These are phyloP conservation scores for Microdochium bolleyi DNA, from an alignment of 2,329 filamentous ascomycete species.

Conservation along the genomic window DNA sequence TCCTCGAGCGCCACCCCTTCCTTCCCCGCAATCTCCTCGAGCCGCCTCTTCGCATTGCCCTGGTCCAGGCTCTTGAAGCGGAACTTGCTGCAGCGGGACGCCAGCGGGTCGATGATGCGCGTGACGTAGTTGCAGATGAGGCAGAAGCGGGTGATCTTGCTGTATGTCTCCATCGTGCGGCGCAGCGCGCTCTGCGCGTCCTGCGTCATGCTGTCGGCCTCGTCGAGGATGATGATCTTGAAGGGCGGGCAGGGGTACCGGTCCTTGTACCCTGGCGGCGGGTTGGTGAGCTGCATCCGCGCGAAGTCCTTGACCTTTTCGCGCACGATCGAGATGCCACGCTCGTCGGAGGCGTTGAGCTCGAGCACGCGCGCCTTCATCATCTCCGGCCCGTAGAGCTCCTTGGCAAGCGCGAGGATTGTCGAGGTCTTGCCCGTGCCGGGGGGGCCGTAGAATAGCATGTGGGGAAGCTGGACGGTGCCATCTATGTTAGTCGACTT, in stretches of 20 bases:
- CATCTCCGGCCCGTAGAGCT: slow-evolving; percentile 92
- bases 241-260: slow-evolving; percentile 92
- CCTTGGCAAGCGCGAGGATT: slow-evolving; percentile 91
- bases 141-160: slow-evolving; percentile 93
- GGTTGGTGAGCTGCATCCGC: slow-evolving; percentile 83
- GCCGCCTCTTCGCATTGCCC: slow-evolving; percentile 67
- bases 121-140: slow-evolving; percentile 99
- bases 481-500: slow-evolving; percentile 5
- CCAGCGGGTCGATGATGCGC: slow-evolving; percentile 92
- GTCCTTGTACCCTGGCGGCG: slow-evolving; percentile 58
- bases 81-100: slow-evolving; percentile 91
- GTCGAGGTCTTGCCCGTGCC: slow-evolving; percentile 98
- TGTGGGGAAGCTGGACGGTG: slow-evolving; percentile 69
- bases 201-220: slow-evolving; percentile 98
- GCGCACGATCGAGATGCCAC: slow-evolving; percentile 91
- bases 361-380: slow-evolving; percentile 94
- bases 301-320: slow-evolving; percentile 99
- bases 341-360: slow-evolving; percentile 97
- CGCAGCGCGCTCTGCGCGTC: slow-evolving; percentile 90
- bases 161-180: slow-evolving; percentile 97
- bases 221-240: slow-evolving; percentile 97
- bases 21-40: slow-evolving; percentile 73
- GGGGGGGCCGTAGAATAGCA: slow-evolving; percentile 98
- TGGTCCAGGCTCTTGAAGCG: slow-evolving; percentile 94
- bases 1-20: slow-evolving; percentile 72